Percentiles rank a stretch among this genome's conserved stretches.
phyloP scores from a whole-genome alignment of 257 asterid species.

The Ligustrum vulgare region DNA sequence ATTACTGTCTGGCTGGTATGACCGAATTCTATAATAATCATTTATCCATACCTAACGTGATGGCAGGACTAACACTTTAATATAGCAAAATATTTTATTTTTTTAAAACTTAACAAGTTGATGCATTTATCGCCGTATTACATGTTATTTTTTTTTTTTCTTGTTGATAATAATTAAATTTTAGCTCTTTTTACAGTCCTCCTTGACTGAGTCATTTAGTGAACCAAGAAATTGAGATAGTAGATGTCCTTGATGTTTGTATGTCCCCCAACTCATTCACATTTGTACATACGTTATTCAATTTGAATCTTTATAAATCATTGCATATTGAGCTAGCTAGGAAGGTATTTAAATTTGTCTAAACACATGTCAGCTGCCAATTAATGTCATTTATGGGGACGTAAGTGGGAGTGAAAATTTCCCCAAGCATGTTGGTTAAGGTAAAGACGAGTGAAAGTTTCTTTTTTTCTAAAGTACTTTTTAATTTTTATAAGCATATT shows the following conservation, averaged over 20 bases:
- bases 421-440: not conserved
- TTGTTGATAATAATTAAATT: not conserved
- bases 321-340: not conserved
- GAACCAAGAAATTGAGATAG: constrained; percentile 3
- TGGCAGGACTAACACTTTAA: not conserved
- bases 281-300: not conserved
- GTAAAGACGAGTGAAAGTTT: not conserved
- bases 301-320: not conserved
- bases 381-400: not conserved
- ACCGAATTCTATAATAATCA: too few species aligned
- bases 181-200: constrained; percentile 17
- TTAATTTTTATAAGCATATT: too few species aligned
- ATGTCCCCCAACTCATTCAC: constrained; percentile 25
- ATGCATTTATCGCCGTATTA: not conserved
- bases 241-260: not conserved
- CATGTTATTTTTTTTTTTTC: not conserved
- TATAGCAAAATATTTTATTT: not conserved
- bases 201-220: constrained; percentile 14
- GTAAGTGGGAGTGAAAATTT: not conserved
- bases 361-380: not conserved
- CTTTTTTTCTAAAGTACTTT: too few species aligned
- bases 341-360: not conserved
- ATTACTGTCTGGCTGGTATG: too few species aligned
- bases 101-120: not conserved
- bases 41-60: not conserved